Evolutionary conservation across 140 eudicot species (phyloP).

Genomic region (Stevia rebaudiana): DNA sequence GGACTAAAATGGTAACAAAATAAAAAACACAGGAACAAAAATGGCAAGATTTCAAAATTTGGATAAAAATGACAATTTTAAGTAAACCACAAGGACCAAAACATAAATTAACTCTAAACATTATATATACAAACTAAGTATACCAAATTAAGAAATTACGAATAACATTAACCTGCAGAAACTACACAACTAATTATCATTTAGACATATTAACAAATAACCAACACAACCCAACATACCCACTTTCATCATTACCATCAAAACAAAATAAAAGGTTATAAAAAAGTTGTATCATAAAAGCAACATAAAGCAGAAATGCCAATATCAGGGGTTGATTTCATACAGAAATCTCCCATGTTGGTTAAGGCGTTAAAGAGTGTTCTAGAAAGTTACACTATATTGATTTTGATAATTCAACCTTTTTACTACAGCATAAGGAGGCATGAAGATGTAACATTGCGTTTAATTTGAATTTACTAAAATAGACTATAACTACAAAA

Average conservation of each 20-base stretch:
- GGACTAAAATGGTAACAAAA: no score
- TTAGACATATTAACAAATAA: no score
- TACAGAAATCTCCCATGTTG: constrained; percentile 3
- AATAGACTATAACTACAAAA: background rate
- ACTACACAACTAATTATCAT: background rate
- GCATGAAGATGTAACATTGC: background rate
- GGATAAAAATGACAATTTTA: no score
- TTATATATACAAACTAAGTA: constrained; percentile 2
- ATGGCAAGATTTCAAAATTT: no score
- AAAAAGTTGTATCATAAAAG: background rate
- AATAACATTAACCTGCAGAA: background rate
- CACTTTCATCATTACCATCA: background rate
- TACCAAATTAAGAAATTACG: background rate
- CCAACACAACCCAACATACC: background rate
- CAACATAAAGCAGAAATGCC: background rate
- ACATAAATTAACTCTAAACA: background rate
- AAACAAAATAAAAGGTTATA: background rate
- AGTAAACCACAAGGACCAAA: no score
- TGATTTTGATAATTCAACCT: background rate
- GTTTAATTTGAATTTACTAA: background rate
- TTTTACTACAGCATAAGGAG: background rate
- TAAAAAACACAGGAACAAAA: no score
- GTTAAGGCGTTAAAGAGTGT: background rate
- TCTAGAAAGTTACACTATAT: background rate
- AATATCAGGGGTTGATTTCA: background rate